Percentiles rank a stretch among this genome's conserved stretches.
Evolutionary conservation across 495 filamentous ascomycete genomes (phyloP).

Genomic region (Halenospora varia): DNA sequence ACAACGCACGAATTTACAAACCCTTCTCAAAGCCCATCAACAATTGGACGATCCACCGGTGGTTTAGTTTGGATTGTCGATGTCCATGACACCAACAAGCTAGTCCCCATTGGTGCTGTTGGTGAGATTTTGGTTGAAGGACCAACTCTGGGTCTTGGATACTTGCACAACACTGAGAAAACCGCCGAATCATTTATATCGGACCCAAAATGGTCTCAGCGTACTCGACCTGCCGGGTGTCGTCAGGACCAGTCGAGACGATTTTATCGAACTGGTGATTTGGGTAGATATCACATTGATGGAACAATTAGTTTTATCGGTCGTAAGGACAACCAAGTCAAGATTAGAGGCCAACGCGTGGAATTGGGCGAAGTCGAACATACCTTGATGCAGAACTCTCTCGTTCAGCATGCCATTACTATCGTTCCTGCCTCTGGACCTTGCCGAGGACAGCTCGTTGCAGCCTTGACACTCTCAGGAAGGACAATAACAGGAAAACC

Average conservation of each 20-base stretch:
- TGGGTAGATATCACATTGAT: conserved; percentile 21
- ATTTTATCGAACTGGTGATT: conserved; percentile 48
- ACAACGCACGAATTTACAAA: background rate
- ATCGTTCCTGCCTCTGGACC: background rate
- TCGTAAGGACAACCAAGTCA: conserved; percentile 27
- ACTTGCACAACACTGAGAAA: conserved; percentile 30
- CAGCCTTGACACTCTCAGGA: background rate
- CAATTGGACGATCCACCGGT: background rate
- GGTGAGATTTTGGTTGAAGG: conserved; percentile 16
- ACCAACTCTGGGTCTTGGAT: conserved; percentile 41
- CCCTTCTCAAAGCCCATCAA: background rate
- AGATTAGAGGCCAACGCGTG: conserved; percentile 26
- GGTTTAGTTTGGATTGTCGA: conserved; percentile 10
- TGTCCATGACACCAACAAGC: background rate
- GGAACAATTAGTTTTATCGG: conserved; percentile 37
- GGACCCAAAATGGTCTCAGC: conserved; percentile 14
- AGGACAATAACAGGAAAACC: background rate
- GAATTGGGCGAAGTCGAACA: conserved; percentile 27
- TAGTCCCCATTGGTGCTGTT: conserved; percentile 10
- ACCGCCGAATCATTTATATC: conserved; percentile 24
- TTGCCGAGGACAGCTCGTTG: background rate
- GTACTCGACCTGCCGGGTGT: conserved; percentile 8
- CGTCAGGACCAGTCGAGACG: conserved; percentile 27
- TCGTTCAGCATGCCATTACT: conserved; percentile 1
- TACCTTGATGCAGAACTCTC: background rate